phyloP scores from a whole-genome alignment of 2,329 filamentous ascomycete genomes.

The Sodiomyces alkalinus region DNA sequence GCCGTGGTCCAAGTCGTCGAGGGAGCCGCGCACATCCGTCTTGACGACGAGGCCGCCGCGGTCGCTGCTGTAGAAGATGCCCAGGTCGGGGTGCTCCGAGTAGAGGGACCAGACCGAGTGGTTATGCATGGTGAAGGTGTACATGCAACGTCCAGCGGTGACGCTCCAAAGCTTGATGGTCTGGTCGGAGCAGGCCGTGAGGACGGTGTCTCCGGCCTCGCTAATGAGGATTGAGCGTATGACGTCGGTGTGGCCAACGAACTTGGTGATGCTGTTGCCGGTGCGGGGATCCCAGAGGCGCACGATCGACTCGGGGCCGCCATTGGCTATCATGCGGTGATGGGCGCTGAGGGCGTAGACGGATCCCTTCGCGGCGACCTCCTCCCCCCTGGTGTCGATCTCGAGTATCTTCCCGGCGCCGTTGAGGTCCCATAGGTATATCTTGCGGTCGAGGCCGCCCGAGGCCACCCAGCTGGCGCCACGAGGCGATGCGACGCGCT shows the following conservation, averaged over 20 bases:
- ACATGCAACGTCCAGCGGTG: slow-evolving; percentile 88
- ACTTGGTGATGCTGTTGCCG: slow-evolving; percentile 84
- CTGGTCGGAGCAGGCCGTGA: slow-evolving; percentile 91
- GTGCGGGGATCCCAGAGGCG: slow-evolving; percentile 82
- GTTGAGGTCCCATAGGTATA: slow-evolving; percentile 85
- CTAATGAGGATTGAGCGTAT: slow-evolving; percentile 84
- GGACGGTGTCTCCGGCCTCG: slow-evolving; percentile 73
- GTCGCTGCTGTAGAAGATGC: slow-evolving; percentile 89
- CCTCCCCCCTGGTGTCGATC: slow-evolving; percentile 73
- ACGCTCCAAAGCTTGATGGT: slow-evolving; percentile 98
- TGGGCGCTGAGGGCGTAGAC: slow-evolving; percentile 80
- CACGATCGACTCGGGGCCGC: slow-evolving; percentile 86
- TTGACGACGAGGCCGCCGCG: slow-evolving; percentile 89
- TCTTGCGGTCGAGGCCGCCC: slow-evolving; percentile 81
- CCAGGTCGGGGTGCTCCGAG: slow-evolving; percentile 71
- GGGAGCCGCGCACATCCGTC: slow-evolving; percentile 67
- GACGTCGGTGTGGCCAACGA: slow-evolving; percentile 92
- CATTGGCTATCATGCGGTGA: slow-evolving; percentile 71
- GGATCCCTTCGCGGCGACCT: slow-evolving; percentile 78
- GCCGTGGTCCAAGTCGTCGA: slow-evolving; percentile 62
- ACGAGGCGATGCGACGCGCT: slow-evolving; percentile 69
- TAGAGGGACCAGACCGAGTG: slow-evolving; percentile 95
- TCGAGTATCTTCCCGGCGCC: slow-evolving; percentile 75
- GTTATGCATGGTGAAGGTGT: slow-evolving; percentile 97
- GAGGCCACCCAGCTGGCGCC: slow-evolving; percentile 76